Base-by-base conservation (phyloP, 2,329 filamentous ascomycete genomes). In the Shiraia sp. region DNA sequence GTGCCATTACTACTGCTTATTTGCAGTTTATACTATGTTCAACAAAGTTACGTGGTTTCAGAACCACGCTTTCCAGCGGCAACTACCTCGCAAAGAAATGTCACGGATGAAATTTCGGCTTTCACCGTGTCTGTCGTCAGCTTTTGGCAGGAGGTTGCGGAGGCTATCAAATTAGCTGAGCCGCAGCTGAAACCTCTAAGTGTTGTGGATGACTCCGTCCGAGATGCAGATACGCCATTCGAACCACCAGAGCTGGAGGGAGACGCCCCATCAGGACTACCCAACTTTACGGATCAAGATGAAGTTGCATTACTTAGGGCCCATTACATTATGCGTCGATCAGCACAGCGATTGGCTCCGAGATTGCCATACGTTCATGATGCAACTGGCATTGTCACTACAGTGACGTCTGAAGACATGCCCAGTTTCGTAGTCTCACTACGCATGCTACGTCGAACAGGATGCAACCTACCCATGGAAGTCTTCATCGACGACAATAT, bases 401-500 rank as follows among this genome's bases (percentile, higher is more conserved):
- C 75, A 2, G 75, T 75, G 2, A 74, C 75, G 8, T 65, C 70
- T 0, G 57, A 64, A 9, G 77, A 78, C 53, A 68, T 80, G 32
- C 75, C 77, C 1, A 70, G 77, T 7, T 74, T 77, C 34, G 51
- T 80, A 13, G 72, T 75, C 3, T 75, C 76, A 3, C 61, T 81
- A 14, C 72, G 76, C 9, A 78, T 80, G 72, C 67, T 80, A 16
- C 75, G 79, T 10, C 73, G 73, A 30, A 71, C 71, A 6, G 78
- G 77, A 15, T 78, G 75, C 22, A 69, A 57, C 3, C 61, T 81
- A 7, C 78, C 79, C 1, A 73, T 80, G 3, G 67, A 73, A 40
- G 66, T 75, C 8, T 74, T 74, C 40, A 59, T 75, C 7, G 63
- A 51, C 19, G 54, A 63, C 35, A 55, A 55, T 36, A 44, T 47